Percentiles rank a stretch among this genome's conserved stretches.
Evolutionary conservation across 139 green algal species (phyloP).

Genomic region (Chlorella sp.): DNA sequence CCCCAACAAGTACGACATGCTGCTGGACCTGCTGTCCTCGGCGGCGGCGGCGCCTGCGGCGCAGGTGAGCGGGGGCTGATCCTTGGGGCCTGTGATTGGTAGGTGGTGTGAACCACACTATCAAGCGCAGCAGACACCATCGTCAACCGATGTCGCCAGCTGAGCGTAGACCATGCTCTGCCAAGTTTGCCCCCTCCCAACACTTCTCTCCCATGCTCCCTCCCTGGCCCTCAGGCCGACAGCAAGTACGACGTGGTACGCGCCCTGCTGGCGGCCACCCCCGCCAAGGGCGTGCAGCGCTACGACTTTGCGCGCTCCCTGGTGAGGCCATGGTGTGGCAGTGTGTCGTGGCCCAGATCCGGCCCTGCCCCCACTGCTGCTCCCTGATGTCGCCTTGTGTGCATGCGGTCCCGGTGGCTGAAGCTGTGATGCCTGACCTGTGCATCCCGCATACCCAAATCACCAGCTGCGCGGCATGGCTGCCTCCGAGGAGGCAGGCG

Average conservation of each 20-base stretch:
- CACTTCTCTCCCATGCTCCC: not conserved
- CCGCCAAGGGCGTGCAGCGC: slow-evolving; percentile 4
- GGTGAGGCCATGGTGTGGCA: not conserved
- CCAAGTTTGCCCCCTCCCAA: not conserved
- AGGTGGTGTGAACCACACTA: no score
- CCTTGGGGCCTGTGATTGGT: no score
- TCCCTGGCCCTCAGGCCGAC: not conserved
- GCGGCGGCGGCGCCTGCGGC: slow-evolving; percentile 1
- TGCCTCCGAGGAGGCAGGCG: not conserved
- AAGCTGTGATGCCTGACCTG: no score
- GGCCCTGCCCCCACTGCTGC: not conserved
- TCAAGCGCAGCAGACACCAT: no score
- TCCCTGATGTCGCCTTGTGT: no score
- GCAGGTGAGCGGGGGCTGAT: not conserved
- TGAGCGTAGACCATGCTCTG: not conserved
- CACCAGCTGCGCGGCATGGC: slow-evolving; percentile 25
- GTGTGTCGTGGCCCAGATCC: not conserved
- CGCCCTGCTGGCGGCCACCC: slow-evolving; percentile 8
- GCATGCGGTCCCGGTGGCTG: no score
- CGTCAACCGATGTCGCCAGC: no score
- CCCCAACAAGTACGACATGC: slow-evolving; percentile 37
- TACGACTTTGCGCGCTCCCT: slow-evolving; percentile 40
- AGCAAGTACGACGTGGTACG: slow-evolving; percentile 20
- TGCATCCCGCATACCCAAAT: no score
- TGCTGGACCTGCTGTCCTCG: not conserved